Base-by-base conservation (phyloP, 2,329 filamentous ascomycete genomes). In the Proliferodiscus dingleyae region DNA sequence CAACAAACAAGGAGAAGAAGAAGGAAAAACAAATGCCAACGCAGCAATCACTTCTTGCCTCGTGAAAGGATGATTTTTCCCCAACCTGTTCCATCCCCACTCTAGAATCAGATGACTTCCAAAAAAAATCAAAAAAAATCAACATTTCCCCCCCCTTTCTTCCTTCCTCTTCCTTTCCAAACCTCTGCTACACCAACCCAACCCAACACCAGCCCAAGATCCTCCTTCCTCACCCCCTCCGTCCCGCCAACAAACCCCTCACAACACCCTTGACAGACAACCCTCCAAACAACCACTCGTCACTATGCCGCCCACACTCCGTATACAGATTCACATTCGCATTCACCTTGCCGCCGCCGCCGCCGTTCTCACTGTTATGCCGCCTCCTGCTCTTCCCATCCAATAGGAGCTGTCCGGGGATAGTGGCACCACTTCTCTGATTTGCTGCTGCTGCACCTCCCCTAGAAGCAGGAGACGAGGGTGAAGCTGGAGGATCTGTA, bases 201-300 rank as follows among this genome's bases (percentile, higher is more conserved):
- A 54, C 51, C 43, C 23, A 33, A 33, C 29, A 18, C 29, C 1
- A 11, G 13, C 18, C 10, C 22, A 23, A 32, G 11, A 10, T 6
- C 15, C 8, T 29, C 21, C 34, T 13, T 47, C 23, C 23, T 24
- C 34, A 23, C 34, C 32, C 43, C 45, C 24, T 33, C 11, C 37
- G 11, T 10, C 21, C 37, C 9, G 9, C 16, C 22, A n/a, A 50
- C 24, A 52, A 29, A 21, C 45, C 47, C 38, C 43, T 51, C 26
- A 58, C 46, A n/a, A 45, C 44, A 11, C 50, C 47, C n/a, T 43
- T 40, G 11, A 55, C 33, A 3, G 46, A 26, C 2, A 51, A 52
- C 0, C 52, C 52, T 1, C 54, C 49, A 46, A 59, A 59, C 11
- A 59, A 30, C 56, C 56, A 59, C 26, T 57, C 54, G 44, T 59